Evolutionary conservation across 805 yeast genomes (phyloP).

Genomic region (Metschnikowia kunwiensis): DNA sequence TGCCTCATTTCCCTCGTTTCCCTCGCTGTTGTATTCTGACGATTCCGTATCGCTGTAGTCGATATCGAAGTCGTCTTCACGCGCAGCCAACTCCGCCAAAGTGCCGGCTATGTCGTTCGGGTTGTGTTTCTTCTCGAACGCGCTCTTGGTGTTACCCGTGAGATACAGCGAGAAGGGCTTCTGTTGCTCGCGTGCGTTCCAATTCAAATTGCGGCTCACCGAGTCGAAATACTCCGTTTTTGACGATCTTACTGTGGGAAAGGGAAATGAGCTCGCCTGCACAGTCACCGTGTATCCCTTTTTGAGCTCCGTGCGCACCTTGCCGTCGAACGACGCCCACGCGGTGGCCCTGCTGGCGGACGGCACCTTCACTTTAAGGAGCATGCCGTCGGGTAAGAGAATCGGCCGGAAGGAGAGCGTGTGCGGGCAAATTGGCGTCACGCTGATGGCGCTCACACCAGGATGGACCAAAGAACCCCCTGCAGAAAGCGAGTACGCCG

Average conservation of each 20-base stretch:
- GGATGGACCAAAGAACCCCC: constrained; percentile 96
- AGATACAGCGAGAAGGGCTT: constrained; percentile 68
- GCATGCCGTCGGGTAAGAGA: constrained; percentile 89
- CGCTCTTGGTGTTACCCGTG: constrained; percentile 48
- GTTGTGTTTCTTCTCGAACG: constrained; percentile 27
- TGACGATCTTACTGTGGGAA: constrained; percentile 83
- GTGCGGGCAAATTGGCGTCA: constrained; percentile 96
- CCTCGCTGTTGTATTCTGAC: too few relatives aligned
- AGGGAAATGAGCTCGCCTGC: constrained; percentile 84
- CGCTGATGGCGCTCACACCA: constrained; percentile 85
- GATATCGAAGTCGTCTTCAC: constrained; percentile 34
- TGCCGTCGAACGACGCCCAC: constrained; percentile 96
- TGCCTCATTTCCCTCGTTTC: background rate
- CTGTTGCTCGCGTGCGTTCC: constrained; percentile 91
- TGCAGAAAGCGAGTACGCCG: constrained; percentile 92
- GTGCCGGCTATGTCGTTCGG: constrained; percentile 12
- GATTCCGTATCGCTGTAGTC: constrained; percentile 28
- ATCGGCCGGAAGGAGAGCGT: constrained; percentile 91
- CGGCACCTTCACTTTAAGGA: constrained; percentile 78
- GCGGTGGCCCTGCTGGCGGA: constrained; percentile 78
- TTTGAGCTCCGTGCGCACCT: constrained; percentile 73
- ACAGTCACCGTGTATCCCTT: constrained; percentile 85
- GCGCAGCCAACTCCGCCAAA: constrained; percentile 13
- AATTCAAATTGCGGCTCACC: constrained; percentile 80
- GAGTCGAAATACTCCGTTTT: constrained; percentile 78